Evolutionary conservation across 2,329 filamentous ascomycete species (phyloP).

Genomic region (Juglanconis oblonga): DNA sequence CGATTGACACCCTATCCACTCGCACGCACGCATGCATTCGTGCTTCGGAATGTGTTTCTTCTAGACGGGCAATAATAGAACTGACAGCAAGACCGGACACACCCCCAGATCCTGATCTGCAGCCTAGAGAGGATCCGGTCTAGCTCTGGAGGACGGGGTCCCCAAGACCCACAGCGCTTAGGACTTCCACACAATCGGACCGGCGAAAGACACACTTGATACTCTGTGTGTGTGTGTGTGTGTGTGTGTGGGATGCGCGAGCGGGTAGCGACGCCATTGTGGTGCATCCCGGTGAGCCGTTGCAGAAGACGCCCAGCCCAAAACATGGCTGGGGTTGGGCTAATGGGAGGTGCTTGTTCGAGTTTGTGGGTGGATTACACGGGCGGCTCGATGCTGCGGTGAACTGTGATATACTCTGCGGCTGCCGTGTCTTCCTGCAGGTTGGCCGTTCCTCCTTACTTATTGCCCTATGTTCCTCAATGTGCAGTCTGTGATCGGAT

Average conservation of each 20-base stretch:
- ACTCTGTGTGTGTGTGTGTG: neutral
- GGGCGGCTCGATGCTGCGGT: neutral
- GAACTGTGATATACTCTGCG: neutral
- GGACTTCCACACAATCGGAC: neutral
- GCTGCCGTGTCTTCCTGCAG: neutral
- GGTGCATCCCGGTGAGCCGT: slow-evolving; percentile 3
- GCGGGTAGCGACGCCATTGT: slow-evolving; percentile 10
- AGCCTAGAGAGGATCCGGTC: neutral
- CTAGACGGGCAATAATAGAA: neutral
- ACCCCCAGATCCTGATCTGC: neutral
- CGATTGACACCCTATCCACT: neutral
- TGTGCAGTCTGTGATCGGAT: neutral
- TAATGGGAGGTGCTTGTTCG: neutral
- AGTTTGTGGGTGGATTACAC: neutral
- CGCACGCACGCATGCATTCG: neutral
- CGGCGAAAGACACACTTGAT: no score
- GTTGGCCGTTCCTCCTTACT: neutral
- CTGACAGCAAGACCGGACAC: neutral
- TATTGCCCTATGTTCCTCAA: neutral
- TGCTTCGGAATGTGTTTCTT: neutral
- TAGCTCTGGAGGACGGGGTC: neutral
- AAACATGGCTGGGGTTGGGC: neutral
- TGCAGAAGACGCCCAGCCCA: slow-evolving; percentile 1
- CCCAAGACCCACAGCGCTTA: slow-evolving; percentile 12
- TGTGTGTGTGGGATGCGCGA: slow-evolving; percentile 6